Conservation (phyloP, 192 early-diverging fungal species). For the Dispira parvispora region DNA sequence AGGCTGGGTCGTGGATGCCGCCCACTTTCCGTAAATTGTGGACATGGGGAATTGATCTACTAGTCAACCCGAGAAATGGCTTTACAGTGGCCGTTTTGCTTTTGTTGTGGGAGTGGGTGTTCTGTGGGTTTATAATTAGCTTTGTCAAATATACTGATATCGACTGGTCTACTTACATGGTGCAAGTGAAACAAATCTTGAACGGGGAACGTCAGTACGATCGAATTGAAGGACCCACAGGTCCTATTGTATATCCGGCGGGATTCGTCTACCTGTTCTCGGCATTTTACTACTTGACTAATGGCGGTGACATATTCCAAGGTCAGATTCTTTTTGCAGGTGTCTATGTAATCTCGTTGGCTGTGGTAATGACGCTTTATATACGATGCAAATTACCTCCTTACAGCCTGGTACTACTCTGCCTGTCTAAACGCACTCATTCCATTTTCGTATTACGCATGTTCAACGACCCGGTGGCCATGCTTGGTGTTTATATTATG, state of each 20-base stretch:
- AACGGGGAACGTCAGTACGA: constrained; percentile 71
- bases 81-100: too few species aligned
- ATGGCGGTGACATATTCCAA: constrained; percentile 44
- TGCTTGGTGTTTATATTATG: constrained; percentile 60
- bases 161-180: constrained; percentile 95
- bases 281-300: constrained; percentile 46
- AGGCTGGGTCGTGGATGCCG: too few species aligned
- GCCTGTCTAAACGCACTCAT: constrained; percentile 70
- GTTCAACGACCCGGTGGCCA: constrained; percentile 88
- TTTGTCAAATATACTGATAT: constrained; percentile 61
- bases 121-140: background rate
- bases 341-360: constrained; percentile 51
- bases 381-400: constrained; percentile 35
- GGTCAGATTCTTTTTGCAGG: constrained; percentile 77
- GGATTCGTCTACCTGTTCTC: constrained; percentile 85
- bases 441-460: constrained; percentile 83
- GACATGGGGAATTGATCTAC: too few species aligned
- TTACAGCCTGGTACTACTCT: constrained; percentile 40
- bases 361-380: constrained; percentile 53
- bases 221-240: constrained; percentile 71
- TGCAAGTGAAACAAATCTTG: constrained; percentile 64
- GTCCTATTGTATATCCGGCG: constrained; percentile 90
- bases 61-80: too few species aligned
- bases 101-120: background rate
- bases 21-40: too few species aligned